A percentile compares a stretch with the other conserved stretches of the same genome.
Conservation (phyloP, 2,329 filamentous ascomycete species). For the Dothistroma septosporum region DNA sequence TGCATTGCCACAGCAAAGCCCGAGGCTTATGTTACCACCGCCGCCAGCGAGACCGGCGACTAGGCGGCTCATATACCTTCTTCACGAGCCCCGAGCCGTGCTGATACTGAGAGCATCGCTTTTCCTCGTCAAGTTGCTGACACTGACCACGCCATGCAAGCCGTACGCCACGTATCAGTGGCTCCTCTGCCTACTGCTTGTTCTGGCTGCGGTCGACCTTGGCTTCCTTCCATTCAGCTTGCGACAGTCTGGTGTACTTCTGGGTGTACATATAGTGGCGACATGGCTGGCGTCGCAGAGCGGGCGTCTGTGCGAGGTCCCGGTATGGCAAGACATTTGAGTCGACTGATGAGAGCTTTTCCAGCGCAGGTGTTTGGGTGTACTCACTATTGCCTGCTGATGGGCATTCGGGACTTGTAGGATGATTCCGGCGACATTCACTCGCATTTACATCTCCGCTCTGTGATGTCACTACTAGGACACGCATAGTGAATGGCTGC, state of each 20-base stretch:
- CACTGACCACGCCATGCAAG: slow-evolving; percentile 64
- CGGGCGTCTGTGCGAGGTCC: slow-evolving; percentile 17
- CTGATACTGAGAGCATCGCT: slow-evolving; percentile 52
- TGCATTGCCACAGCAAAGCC: slow-evolving; percentile 24
- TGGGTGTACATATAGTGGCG: slow-evolving; percentile 46
- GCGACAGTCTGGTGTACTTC: slow-evolving; percentile 39
- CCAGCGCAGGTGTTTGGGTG: neutral
- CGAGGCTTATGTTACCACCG: slow-evolving; percentile 36
- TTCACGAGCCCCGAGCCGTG: slow-evolving; percentile 33
- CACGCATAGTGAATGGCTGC: neutral
- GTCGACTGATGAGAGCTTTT: neutral
- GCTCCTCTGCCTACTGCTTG: slow-evolving; percentile 63
- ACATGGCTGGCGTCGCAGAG: slow-evolving; percentile 36
- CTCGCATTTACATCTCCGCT: neutral
- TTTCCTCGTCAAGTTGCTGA: slow-evolving; percentile 66
- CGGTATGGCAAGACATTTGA: slow-evolving; percentile 20
- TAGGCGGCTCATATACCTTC: slow-evolving; percentile 31
- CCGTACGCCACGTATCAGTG: slow-evolving; percentile 64
- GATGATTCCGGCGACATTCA: too few relatives aligned
- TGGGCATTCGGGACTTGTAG: neutral
- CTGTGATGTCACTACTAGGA: too few relatives aligned
- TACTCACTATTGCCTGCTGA: neutral
- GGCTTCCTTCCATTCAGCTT: slow-evolving; percentile 36
- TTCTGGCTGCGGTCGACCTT: slow-evolving; percentile 64
- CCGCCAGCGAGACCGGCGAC: slow-evolving; percentile 30